Percentiles rank a stretch among this genome's conserved stretches.
These are phyloP conservation scores for Phylloboletellus chloephorus DNA, from an alignment of 1,284 basidiomycete species.

Conservation along the genomic window DNA sequence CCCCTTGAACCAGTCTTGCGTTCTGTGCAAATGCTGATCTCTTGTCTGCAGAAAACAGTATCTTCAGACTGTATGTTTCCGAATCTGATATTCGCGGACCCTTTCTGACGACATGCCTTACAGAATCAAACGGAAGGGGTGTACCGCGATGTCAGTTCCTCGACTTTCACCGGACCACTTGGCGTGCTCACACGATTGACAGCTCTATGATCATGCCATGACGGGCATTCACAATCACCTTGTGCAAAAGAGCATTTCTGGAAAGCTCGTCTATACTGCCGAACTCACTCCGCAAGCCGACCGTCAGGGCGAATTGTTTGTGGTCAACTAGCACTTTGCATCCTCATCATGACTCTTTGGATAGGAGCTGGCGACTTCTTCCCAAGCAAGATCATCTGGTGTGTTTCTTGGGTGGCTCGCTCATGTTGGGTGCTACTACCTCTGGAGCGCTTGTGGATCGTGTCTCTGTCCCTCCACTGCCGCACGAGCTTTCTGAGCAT, in stretches of 20 bases:
- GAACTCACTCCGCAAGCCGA: slow-evolving; percentile 66
- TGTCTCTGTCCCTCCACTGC: slow-evolving; percentile 58
- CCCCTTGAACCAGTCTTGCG: slow-evolving; percentile 4
- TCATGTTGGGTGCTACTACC: slow-evolving; percentile 85
- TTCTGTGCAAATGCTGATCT: slow-evolving; percentile 3
- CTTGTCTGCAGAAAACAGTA: slow-evolving; percentile 62
- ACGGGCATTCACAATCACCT: slow-evolving; percentile 75
- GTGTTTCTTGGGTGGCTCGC: slow-evolving; percentile 89
- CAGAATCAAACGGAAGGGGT: slow-evolving; percentile 74
- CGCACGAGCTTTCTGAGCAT: slow-evolving; percentile 47
- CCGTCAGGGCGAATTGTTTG: slow-evolving; percentile 46
- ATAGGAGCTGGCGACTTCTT: slow-evolving; percentile 62
- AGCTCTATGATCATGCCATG: slow-evolving; percentile 89
- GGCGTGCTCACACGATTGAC: slow-evolving; percentile 5
- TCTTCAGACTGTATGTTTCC: slow-evolving; percentile 60
- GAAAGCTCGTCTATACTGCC: slow-evolving; percentile 71
- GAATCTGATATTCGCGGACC: background rate
- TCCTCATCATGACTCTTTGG: slow-evolving; percentile 7
- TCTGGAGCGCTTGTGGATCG: slow-evolving; percentile 45
- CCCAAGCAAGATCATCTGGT: slow-evolving; percentile 96
- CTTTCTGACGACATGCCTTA: slow-evolving; percentile 25
- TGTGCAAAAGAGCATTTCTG: slow-evolving; percentile 55
- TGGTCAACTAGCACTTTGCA: slow-evolving; percentile 6
- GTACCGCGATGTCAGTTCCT: slow-evolving; percentile 61
- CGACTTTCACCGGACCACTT: background rate